Evolutionary conservation across 108 stramenopile species (phyloP), one percentile per base, ranked within the genome.

Genomic region (Nannochloropsis gaditana): DNA sequence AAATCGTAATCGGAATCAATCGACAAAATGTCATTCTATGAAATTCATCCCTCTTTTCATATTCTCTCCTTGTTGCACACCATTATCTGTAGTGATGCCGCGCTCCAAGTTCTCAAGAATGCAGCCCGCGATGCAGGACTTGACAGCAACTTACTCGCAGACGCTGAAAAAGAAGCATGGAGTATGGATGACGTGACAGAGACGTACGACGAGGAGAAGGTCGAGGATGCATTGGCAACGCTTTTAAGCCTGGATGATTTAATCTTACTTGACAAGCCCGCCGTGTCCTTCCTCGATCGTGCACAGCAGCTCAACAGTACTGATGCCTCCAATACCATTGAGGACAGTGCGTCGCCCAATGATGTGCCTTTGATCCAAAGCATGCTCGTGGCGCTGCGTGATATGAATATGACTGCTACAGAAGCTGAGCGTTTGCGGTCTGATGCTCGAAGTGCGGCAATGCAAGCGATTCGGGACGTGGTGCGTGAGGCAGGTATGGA

Each of bases 361-460:
- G 59, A 73, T n/a, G n/a, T n/a, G 59, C 59, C 59, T n/a, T 73
- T 73, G 47, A 73, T 73, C 59, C 59, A 73, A 73, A n/a, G 8
- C 59, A 73, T 73, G 59, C 59, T 73, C n/a, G 15, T 73, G 59
- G 6, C 59, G 19, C 59, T 73, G 59, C 59, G 59, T n/a, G 59
- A 73, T n/a, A 73, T 8, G 59, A 73, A 73, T 73, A 73, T 73
- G 59, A 73, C 59, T 15, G 59, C 59, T 15, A 73, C 59, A n/a
- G 59, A 73, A n/a, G 59, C 59, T 15, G 59, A 73, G 6, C 59
- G 59, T n/a, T 73, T 73, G 59, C 59, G 59, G 6, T 73, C 59
- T n/a, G 59, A 73, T 3, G 59, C 59, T 4, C 59, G 59, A 73
- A 6, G 19, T 15, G 59, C 59, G 19, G 59, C 59, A 15, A 73